Evolutionary conservation across 805 yeast species (phyloP), one percentile per base, ranked within the genome.

Genomic region (Phaffomyces antillensis): DNA sequence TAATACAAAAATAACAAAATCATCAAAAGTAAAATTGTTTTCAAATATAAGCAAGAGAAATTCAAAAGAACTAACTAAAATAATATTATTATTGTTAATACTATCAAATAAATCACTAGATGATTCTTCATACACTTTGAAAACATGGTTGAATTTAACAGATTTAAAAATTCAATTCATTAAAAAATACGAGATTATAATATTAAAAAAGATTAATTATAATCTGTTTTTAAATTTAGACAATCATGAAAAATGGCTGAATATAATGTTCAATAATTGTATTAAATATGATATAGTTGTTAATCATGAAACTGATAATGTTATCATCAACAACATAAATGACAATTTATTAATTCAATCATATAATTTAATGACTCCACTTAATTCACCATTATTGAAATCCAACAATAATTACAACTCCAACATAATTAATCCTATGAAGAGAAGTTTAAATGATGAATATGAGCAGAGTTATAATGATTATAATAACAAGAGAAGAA

Each of bases 121-220:
- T 53, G 80, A 75, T 51, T 76, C 71, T 42, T 67, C 72, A 36
- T 75, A 72, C 48, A 72, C 78, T 2, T 61, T 72, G 52, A 73
- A 73, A 50, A 75, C 79, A 8, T 75, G 80, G 80, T 60, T 57
- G 17, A 55, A 53, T 44, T 40, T 62, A 10, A 56, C 66, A 6
- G 47, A 52, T 4, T 37, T 58, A 15, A 39, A 48, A 1, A 40
- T 46, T 3, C 28, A 49, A 2, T 13, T 24, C n/a, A 36, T 58
- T 8, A 55, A 52, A 23, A 41, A 35, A 5, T 45, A 42, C 8
- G 62, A 58, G 28, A 44, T 58, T 11, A 32, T 31, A 3, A 50
- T 57, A 7, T 40, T 58, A 13, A 55, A 53, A 44, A 46, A 43
- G 26, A 40, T 58, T 23, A 44, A 50, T 36, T 58, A 58, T 42